Conservation (phyloP, 2,329 filamentous ascomycete genomes). For the Pseudogymnoascus sp. region DNA sequence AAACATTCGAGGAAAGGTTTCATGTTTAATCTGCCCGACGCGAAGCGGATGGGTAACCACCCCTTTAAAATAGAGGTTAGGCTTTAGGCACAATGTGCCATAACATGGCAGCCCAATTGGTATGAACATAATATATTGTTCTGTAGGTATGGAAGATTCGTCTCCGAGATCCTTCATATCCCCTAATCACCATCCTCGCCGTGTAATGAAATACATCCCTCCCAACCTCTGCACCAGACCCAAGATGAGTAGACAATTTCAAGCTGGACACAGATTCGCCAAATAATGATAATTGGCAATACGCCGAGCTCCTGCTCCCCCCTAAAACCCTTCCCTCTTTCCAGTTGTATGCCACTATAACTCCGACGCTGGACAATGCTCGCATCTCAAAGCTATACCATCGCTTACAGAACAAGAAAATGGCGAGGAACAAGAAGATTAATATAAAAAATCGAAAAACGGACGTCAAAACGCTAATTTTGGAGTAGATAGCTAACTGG, state of each 20-base stretch:
- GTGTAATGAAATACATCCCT: background rate
- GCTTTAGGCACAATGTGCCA: background rate
- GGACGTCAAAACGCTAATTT: background rate
- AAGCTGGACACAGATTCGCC: background rate
- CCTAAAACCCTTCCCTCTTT: background rate
- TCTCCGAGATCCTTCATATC: background rate
- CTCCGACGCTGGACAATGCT: background rate
- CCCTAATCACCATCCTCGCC: background rate
- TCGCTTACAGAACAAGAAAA: background rate
- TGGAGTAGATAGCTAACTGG: background rate
- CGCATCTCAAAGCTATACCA: constrained; percentile 6
- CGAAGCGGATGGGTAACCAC: constrained; percentile 39
- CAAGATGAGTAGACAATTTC: background rate
- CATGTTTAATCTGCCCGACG: constrained; percentile 49
- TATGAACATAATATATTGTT: background rate
- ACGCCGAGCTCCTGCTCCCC: background rate
- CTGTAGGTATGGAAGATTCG: background rate
- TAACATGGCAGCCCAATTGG: background rate
- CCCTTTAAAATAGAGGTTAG: background rate
- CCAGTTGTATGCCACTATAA: constrained; percentile 4
- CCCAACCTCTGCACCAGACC: background rate
- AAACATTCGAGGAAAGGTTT: constrained; percentile 12
- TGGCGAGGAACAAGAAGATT: background rate
- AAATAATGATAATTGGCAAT: constrained; percentile 2
- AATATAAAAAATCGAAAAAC: background rate